Evolutionary conservation across 2,329 filamentous ascomycete genomes (phyloP).

Genomic region (Cercospora berteroae): DNA sequence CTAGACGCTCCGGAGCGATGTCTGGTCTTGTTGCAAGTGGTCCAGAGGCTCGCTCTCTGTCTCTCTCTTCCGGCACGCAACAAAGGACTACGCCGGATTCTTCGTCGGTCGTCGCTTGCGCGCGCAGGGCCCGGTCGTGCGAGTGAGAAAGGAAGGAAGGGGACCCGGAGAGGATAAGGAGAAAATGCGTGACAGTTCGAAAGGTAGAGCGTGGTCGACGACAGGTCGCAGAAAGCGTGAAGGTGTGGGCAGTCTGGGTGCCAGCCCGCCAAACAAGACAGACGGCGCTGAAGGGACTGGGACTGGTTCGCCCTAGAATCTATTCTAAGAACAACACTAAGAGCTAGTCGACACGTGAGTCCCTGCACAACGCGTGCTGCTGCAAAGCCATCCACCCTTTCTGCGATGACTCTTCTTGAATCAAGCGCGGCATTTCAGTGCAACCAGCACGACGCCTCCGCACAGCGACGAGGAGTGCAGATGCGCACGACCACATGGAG

Average conservation of each 20-base stretch:
- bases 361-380: background rate
- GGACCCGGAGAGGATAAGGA: background rate
- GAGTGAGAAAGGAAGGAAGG: background rate
- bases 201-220: background rate
- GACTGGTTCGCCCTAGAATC: background rate
- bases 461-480: background rate
- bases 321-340: background rate
- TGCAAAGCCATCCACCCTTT: background rate
- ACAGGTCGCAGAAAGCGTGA: background rate
- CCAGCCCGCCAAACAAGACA: constrained; percentile 2
- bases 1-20: background rate
- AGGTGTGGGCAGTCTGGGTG: background rate
- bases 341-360: background rate
- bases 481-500: background rate
- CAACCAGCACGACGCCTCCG: background rate
- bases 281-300: background rate
- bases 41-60: background rate
- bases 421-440: background rate
- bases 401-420: background rate
- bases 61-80: background rate
- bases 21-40: background rate
- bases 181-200: background rate
- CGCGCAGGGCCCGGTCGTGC: background rate
- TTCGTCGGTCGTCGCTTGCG: background rate
- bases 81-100: background rate